Evolutionary conservation across 1,284 basidiomycete genomes (phyloP), one percentile per base, ranked within the genome.

Genomic region (Mycena sp.): DNA sequence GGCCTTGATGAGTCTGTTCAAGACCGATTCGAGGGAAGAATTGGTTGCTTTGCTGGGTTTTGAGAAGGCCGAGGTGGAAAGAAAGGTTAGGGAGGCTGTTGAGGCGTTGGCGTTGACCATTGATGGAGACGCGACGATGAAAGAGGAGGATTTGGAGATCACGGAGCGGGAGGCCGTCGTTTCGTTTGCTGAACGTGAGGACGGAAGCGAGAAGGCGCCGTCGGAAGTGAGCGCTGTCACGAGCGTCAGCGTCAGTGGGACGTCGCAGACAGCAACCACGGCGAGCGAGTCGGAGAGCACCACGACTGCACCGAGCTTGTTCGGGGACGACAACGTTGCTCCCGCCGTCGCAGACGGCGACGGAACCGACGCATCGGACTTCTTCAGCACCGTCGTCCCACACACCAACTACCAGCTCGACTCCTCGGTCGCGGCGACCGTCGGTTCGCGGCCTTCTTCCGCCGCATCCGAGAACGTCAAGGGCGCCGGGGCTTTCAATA

Each of bases 21-120:
- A 89, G 67, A 90, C 95, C 0, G 87, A 96, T 76, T 95, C 93
- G 16, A 83, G 93, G 61, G 94, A 97, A 37, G 95, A 99, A 76
- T 85, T 99, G 12, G 90, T 99, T 48, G 91, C 91, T 1, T 81
- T 99, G 1, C 87, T 99, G 23, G 97, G 97, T 0, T 99, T 98
- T 77, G 96, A 94, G 11, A 97, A 97, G 77, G 87, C 87, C 26
- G 94, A 97, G 68, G 87, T 98, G 16, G 90, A 90, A 3, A 79
- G 82, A 2, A 90, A 91, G 66, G 94, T 98, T 14, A 87, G 89
- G 17, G 90, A 93, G 67, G 94, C 95, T 3, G 87, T 97, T 52
- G 86, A 91, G 51, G 53, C 65, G 89, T 86, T 67, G 83, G 96
- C 68, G 88, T 88, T 75, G 79, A 80, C 26, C 68, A 79, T 3